Conservation (phyloP, 2,329 filamentous ascomycete species). For the Diaporthe ilicicola region DNA sequence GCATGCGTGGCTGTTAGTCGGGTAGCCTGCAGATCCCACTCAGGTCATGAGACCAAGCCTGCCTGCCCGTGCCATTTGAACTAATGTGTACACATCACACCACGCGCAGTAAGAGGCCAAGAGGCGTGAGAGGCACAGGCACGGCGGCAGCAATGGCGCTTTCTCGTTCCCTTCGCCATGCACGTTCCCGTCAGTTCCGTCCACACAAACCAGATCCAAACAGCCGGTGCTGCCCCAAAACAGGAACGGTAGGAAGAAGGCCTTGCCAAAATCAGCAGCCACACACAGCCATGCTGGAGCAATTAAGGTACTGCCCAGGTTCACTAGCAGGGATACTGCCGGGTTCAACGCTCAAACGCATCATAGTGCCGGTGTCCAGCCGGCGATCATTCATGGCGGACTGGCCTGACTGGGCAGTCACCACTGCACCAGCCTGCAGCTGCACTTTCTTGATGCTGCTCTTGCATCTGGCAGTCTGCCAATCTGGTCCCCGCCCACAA, state of each 20-base stretch:
- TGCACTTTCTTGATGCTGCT: neutral
- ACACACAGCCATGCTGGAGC: neutral
- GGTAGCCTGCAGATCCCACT: neutral
- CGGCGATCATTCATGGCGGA: constrained; percentile 13
- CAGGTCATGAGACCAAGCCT: neutral
- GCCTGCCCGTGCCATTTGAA: neutral
- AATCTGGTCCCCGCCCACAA: neutral
- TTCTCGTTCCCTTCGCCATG: neutral
- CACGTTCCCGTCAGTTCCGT: neutral
- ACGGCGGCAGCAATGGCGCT: constrained; percentile 14
- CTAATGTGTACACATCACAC: neutral
- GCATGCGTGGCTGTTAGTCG: neutral
- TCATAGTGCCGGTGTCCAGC: constrained; percentile 18
- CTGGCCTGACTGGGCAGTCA: constrained; percentile 10
- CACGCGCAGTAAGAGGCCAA: neutral
- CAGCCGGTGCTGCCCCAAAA: constrained; percentile 2
- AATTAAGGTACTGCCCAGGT: neutral
- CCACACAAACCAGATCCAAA: neutral
- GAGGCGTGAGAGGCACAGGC: neutral
- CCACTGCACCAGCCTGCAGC: too few species aligned
- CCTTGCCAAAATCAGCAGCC: constrained; percentile 14
- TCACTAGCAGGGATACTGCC: constrained; percentile 7
- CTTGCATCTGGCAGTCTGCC: neutral
- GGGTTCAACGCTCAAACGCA: neutral
- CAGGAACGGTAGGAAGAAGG: constrained; percentile 8